A percentile compares a stretch with the other conserved stretches of the same genome.
These are phyloP conservation scores for Flaveria robusta DNA, from an alignment of 129 eudicot genomes.

Conservation along the genomic window DNA sequence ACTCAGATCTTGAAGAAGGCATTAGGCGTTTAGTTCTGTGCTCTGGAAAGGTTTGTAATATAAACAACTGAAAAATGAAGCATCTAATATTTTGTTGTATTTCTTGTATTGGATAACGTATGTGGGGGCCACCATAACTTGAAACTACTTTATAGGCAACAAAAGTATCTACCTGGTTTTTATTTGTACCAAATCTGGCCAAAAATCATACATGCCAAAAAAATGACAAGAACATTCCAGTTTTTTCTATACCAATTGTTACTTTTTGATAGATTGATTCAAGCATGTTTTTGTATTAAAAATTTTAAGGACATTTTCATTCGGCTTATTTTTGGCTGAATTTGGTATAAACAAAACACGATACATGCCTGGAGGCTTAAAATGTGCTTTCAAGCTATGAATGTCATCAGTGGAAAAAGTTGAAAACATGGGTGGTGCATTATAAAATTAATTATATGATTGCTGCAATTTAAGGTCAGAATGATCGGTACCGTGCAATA, in stretches of 20 bases:
- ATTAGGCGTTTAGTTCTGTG: slow-evolving; percentile 87
- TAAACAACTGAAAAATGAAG: neutral
- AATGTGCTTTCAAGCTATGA: neutral
- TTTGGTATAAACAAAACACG: neutral
- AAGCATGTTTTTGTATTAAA: neutral
- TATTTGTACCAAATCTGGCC: neutral
- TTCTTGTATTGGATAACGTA: neutral
- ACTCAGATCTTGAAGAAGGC: slow-evolving; percentile 87
- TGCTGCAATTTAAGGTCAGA: neutral
- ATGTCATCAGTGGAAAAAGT: neutral
- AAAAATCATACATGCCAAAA: neutral
- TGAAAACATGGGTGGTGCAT: neutral
- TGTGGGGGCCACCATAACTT: neutral
- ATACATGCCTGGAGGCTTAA: neutral
- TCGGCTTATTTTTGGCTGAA: neutral
- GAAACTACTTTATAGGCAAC: neutral
- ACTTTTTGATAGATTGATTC: neutral
- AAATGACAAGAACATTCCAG: neutral
- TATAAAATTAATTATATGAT: neutral
- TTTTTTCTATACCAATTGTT: neutral
- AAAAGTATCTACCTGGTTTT: neutral
- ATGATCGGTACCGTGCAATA: too few species aligned
- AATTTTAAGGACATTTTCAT: neutral
- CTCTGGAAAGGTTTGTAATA: slow-evolving; percentile 80
- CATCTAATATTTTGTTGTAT: neutral